A percentile compares a stretch with the other conserved stretches of the same genome.
Evolutionary conservation across 306 rosid species (phyloP).

Genomic region (Argentina anserina): DNA sequence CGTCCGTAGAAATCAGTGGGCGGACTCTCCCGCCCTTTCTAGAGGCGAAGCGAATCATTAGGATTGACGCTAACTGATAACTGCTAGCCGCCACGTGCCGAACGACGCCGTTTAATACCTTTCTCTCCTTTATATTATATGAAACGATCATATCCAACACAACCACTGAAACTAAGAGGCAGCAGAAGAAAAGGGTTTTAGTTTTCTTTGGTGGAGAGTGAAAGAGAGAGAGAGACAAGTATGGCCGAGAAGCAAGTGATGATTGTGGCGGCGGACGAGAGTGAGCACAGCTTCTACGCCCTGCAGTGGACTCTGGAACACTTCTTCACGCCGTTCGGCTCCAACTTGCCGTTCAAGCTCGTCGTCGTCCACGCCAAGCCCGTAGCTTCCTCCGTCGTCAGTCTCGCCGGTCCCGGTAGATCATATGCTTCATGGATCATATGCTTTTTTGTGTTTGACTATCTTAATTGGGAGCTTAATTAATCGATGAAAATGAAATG

Average conservation of each 20-base stretch:
- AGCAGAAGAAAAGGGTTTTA: neutral
- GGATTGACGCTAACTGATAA: neutral
- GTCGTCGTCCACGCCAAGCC: constrained; percentile 63
- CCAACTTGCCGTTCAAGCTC: constrained; percentile 44
- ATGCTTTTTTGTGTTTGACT: no score
- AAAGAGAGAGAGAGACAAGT: neutral
- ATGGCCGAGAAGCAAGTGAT: constrained; percentile 51
- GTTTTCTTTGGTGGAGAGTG: neutral
- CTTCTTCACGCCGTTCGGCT: constrained; percentile 23
- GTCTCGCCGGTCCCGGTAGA: constrained; percentile 26
- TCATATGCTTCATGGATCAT: neutral
- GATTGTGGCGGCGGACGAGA: constrained; percentile 68
- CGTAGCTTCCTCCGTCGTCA: constrained; percentile 32
- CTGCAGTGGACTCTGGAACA: constrained; percentile 64
- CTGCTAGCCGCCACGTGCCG: neutral
- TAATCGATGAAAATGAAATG: neutral
- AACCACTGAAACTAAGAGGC: neutral
- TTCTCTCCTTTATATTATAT: neutral
- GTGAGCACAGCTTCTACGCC: constrained; percentile 53
- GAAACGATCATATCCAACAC: neutral
- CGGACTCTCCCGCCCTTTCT: neutral
- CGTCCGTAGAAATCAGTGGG: neutral
- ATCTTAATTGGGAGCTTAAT: no score
- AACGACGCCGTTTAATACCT: neutral
- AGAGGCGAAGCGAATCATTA: neutral